Percentiles rank a stretch among this genome's conserved stretches.
phyloP scores from a whole-genome alignment of 257 asterid genomes.

The Apocynum venetum region DNA sequence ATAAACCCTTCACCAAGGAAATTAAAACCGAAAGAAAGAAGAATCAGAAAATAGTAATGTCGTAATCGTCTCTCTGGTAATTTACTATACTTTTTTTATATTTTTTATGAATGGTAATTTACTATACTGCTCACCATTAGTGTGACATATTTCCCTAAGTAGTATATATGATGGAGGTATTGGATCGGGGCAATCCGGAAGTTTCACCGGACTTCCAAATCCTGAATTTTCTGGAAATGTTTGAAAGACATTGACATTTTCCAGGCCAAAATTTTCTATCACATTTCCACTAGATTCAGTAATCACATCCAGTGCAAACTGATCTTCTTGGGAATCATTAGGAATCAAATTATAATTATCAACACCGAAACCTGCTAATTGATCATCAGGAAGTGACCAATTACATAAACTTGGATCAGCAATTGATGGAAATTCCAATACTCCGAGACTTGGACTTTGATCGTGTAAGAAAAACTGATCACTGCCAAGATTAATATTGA shows the following conservation, averaged over 20 bases:
- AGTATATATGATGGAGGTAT: conserved; percentile 35
- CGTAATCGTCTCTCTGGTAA: too few species aligned
- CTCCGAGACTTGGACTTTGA: conserved; percentile 15
- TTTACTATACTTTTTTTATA: too few species aligned
- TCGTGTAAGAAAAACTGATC: conserved; percentile 22
- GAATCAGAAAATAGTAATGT: too few species aligned
- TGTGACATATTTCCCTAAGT: conserved; percentile 52
- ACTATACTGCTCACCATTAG: conserved; percentile 37
- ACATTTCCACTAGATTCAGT: conserved; percentile 18
- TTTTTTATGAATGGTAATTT: too few species aligned
- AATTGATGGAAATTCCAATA: background rate
- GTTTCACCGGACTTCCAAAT: conserved; percentile 33
- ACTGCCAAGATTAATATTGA: background rate
- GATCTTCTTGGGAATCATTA: conserved; percentile 20
- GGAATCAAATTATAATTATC: conserved; percentile 6
- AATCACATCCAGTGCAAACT: conserved; percentile 6
- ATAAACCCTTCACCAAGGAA: too few species aligned
- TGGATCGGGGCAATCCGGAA: conserved; percentile 39
- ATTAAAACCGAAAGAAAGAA: too few species aligned
- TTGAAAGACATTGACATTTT: conserved; percentile 1
- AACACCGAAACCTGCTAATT: too few species aligned
- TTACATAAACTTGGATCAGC: background rate
- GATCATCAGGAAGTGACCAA: background rate
- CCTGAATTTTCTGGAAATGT: conserved; percentile 9
- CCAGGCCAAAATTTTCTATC: conserved; percentile 10